Percentiles rank a stretch among this genome's conserved stretches.
These are phyloP conservation scores for Beauveria rudraprayagi DNA, from an alignment of 2,329 filamentous ascomycete species.

Conservation along the genomic window DNA sequence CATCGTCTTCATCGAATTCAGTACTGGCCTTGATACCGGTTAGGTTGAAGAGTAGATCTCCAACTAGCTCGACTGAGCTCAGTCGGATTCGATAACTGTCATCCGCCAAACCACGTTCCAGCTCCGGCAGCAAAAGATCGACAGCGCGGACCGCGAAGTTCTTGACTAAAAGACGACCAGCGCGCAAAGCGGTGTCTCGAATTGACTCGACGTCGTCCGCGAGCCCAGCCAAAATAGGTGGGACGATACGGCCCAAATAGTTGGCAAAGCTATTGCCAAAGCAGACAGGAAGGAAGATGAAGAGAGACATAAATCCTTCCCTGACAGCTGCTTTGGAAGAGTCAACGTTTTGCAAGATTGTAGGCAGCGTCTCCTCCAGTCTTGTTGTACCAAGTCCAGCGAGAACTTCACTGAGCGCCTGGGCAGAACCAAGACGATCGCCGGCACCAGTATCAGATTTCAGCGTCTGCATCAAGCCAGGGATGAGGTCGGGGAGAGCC, in stretches of 20 bases:
- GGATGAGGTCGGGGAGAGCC: slow-evolving; percentile 91
- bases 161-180: slow-evolving; percentile 90
- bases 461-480: slow-evolving; percentile 93
- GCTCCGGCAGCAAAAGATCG: slow-evolving; percentile 84
- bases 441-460: slow-evolving; percentile 96
- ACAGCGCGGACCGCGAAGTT: slow-evolving; percentile 96
- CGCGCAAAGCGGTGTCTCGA: slow-evolving; percentile 88
- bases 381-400: slow-evolving; percentile 87
- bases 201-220: slow-evolving; percentile 96
- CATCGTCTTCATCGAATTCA: slow-evolving; percentile 71
- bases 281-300: slow-evolving; percentile 97
- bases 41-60: slow-evolving; percentile 94
- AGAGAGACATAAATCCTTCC: slow-evolving; percentile 98
- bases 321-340: slow-evolving; percentile 84
- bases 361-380: slow-evolving; percentile 90
- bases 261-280: slow-evolving; percentile 98
- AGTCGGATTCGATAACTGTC: slow-evolving; percentile 96
- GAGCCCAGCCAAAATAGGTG: slow-evolving; percentile 85
- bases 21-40: slow-evolving; percentile 80
- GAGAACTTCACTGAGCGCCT: slow-evolving; percentile 92
- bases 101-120: slow-evolving; percentile 94
- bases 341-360: slow-evolving; percentile 90
- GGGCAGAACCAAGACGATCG: slow-evolving; percentile 89
- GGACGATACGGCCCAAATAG: slow-evolving; percentile 92
- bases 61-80: slow-evolving; percentile 94